Conservation (phyloP, 805 yeast species). For the Priceomyces castillae region DNA sequence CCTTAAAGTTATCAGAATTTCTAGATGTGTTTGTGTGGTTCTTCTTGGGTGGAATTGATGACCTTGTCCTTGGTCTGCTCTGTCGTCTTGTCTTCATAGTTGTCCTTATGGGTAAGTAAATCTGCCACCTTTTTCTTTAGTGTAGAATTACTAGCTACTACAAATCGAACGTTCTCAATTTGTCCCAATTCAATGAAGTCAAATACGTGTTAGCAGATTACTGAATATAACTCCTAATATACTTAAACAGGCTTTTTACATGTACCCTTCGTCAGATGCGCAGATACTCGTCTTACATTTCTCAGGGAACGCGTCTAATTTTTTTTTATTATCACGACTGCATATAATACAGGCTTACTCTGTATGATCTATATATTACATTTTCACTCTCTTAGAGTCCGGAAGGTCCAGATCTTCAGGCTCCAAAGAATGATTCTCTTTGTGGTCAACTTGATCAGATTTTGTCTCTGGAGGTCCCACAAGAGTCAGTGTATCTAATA, state of each 20-base stretch:
- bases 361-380: slow-evolving; percentile 1
- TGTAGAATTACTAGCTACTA: no score
- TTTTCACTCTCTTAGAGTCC: not conserved
- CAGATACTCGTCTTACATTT: not conserved
- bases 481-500: slow-evolving; percentile 6
- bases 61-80: not conserved
- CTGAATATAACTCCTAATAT: no score
- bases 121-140: no score
- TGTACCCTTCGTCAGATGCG: not conserved
- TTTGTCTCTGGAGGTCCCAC: not conserved
- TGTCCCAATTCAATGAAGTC: no score
- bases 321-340: not conserved
- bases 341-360: not conserved
- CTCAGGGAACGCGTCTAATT: not conserved
- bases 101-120: no score
- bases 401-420: slow-evolving; percentile 1
- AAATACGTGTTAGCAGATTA: no score
- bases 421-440: not conserved
- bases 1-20: not conserved
- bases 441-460: not conserved
- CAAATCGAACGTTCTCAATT: no score
- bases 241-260: no score
- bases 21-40: not conserved
- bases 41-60: not conserved
- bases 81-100: slow-evolving; percentile 3